phyloP scores from a whole-genome alignment of 2,329 filamentous ascomycete species.

The Torrubiella hemipterigena region DNA sequence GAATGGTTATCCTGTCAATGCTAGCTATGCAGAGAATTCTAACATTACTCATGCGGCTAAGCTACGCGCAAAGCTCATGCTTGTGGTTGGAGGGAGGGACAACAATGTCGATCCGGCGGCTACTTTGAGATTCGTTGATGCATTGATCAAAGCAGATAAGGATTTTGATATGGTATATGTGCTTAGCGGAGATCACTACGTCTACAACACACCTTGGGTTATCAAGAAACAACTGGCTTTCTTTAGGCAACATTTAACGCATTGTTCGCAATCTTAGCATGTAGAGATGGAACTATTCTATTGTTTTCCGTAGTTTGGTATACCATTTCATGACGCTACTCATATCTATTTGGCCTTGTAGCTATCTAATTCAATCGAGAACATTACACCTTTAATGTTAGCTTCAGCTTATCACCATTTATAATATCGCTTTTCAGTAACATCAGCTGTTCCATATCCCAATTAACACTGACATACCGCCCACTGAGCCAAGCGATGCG shows the following conservation, averaged over 20 bases:
- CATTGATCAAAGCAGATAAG: constrained; percentile 15
- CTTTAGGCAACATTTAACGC: too few species aligned
- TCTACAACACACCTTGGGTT: too few species aligned
- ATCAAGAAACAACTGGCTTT: too few species aligned
- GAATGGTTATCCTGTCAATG: constrained; percentile 19
- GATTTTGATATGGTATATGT: constrained; percentile 17
- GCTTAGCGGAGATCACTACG: constrained; percentile 9
- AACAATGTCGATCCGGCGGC: constrained; percentile 17
- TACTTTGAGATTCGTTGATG: constrained; percentile 15
- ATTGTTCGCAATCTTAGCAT: too few species aligned
- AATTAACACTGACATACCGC: constrained; percentile 28
- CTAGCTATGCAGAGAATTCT: constrained; percentile 14
- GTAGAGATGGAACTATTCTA: too few species aligned
- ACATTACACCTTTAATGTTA: too few species aligned
- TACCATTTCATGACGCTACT: too few species aligned
- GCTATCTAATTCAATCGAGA: too few species aligned
- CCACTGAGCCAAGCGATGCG: constrained; percentile 30
- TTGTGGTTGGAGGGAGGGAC: constrained; percentile 17
- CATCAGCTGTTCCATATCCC: constrained; percentile 35
- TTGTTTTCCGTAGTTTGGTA: too few species aligned
- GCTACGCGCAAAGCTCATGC: constrained; percentile 14
- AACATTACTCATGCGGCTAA: constrained; percentile 16
- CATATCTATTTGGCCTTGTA: too few species aligned
- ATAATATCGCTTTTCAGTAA: constrained; percentile 27
- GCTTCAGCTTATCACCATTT: constrained; percentile 8